phyloP scores from a whole-genome alignment of 371 early-diverging fungal genomes.

The Apophysomyces trapeziformis region DNA sequence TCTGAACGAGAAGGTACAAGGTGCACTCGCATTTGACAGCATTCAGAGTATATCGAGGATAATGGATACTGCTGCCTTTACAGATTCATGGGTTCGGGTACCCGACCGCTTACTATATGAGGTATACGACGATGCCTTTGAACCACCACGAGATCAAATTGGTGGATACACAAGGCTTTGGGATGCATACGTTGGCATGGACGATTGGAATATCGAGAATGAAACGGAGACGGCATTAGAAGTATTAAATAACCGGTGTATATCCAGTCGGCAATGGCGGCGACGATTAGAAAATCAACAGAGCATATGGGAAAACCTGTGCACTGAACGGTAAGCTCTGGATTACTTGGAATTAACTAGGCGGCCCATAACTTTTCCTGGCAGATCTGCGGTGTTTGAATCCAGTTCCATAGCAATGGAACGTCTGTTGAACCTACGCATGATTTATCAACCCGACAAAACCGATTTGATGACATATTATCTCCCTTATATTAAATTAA shows the following conservation, averaged over 20 bases:
- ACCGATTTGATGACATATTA: constrained; percentile 23
- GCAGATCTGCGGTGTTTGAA: neutral
- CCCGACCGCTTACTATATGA: neutral
- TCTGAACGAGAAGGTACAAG: neutral
- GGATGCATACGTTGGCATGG: neutral
- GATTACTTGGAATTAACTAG: neutral
- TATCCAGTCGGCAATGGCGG: constrained; percentile 2
- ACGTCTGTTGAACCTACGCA: neutral
- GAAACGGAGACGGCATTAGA: neutral
- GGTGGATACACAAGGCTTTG: constrained; percentile 10
- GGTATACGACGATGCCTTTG: constrained; percentile 4
- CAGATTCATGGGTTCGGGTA: constrained; percentile 9
- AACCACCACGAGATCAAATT: neutral
- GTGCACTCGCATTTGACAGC: neutral
- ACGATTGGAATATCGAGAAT: neutral
- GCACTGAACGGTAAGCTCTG: neutral
- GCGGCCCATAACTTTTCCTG: neutral
- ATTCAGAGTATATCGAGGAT: neutral
- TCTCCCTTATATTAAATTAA: constrained; percentile 26
- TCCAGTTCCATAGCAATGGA: neutral
- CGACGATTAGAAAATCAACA: constrained; percentile 1
- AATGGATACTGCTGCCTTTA: neutral
- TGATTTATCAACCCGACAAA: neutral
- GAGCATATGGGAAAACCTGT: constrained; percentile 1
- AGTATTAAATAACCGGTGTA: neutral